phyloP scores from a whole-genome alignment of 176 grass and related monocot genomes.

The Bonia amplexicaulis region DNA sequence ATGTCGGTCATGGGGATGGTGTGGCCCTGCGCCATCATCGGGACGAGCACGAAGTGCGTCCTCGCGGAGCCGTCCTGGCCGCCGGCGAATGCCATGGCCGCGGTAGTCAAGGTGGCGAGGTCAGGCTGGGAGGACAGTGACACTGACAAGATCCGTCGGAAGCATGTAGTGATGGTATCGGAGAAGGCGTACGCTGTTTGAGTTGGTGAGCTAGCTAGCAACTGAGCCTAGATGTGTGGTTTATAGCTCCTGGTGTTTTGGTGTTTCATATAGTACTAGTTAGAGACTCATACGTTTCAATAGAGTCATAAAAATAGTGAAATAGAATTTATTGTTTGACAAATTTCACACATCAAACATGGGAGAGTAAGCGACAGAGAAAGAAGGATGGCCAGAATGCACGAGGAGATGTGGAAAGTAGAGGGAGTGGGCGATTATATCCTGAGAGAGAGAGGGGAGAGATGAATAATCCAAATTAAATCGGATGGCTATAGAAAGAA shows the following conservation, averaged over 20 bases:
- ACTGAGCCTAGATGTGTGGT: neutral
- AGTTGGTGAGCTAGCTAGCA: neutral
- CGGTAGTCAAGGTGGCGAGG: neutral
- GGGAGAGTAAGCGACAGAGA: no score
- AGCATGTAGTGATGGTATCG: neutral
- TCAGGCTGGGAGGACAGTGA: neutral
- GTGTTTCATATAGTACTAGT: neutral
- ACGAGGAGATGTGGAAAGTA: no score
- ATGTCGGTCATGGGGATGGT: constrained; percentile 69
- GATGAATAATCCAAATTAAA: no score
- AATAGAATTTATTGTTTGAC: no score
- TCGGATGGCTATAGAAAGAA: no score
- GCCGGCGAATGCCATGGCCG: neutral
- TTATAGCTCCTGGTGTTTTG: neutral
- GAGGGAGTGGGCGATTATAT: no score
- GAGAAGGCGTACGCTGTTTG: neutral
- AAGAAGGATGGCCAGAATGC: no score
- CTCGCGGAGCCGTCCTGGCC: neutral
- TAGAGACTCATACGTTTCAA: no score
- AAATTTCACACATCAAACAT: no score
- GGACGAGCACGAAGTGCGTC: constrained; percentile 50
- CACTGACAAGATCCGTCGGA: neutral
- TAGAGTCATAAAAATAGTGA: no score
- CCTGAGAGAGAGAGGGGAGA: no score
- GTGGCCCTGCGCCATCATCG: constrained; percentile 59